Percentiles rank a stretch among this genome's conserved stretches.
Conservation (phyloP, 306 rosid genomes). For the Alnus rubra region DNA sequence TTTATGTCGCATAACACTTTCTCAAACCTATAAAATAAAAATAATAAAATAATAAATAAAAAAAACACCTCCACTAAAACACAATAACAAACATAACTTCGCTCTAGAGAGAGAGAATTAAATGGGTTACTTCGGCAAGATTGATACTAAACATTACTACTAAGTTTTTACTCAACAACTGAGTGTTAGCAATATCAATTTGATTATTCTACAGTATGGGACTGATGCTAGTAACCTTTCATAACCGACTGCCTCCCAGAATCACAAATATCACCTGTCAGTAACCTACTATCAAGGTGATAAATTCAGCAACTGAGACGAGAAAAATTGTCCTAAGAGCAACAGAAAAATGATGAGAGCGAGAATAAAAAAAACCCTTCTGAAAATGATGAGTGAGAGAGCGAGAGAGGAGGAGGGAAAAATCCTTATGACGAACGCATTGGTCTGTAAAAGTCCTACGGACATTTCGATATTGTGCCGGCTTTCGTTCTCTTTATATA, state of each 20-base stretch:
- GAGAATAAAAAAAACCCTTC: too few species aligned
- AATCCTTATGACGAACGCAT: slow-evolving; percentile 32
- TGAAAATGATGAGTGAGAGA: neutral
- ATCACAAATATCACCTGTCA: neutral
- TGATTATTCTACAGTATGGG: too few species aligned
- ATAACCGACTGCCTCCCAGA: neutral
- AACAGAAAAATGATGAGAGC: neutral
- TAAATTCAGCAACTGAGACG: neutral
- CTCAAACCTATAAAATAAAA: too few species aligned
- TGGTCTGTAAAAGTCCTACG: slow-evolving; percentile 44
- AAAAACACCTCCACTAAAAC: too few species aligned
- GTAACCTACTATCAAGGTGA: neutral
- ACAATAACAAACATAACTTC: too few species aligned
- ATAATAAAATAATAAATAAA: too few species aligned
- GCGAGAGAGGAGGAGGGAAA: slow-evolving; percentile 22
- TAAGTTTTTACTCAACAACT: too few species aligned
- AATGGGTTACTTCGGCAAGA: too few species aligned
- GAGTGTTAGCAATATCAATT: too few species aligned
- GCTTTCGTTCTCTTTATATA: slow-evolving; percentile 69
- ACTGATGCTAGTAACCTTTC: neutral
- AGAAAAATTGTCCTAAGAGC: neutral
- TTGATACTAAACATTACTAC: too few species aligned
- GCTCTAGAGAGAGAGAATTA: too few species aligned
- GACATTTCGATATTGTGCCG: slow-evolving; percentile 46
- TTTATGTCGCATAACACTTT: too few species aligned